A percentile compares a stretch with the other conserved stretches of the same genome.
Conservation (phyloP, 2,329 filamentous ascomycete genomes). For the Byssoonygena ceratinophila region DNA sequence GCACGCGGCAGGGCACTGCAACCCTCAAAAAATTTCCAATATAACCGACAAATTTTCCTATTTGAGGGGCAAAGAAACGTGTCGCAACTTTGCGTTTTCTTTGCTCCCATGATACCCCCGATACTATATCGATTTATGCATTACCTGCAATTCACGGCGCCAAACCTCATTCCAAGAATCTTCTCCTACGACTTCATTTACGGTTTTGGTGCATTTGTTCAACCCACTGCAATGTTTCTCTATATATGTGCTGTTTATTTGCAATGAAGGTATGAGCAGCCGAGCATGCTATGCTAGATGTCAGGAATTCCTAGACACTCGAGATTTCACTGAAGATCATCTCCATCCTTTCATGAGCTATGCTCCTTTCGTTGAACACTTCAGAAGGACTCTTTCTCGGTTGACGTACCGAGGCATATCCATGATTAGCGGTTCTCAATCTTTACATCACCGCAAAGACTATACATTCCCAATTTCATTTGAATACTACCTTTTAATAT, state of each 20-base stretch:
- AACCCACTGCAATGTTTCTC: conserved; percentile 3
- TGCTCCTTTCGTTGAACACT: not conserved
- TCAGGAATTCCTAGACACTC: not conserved
- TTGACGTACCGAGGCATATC: not conserved
- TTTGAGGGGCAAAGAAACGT: not conserved
- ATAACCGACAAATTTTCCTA: too few relatives aligned
- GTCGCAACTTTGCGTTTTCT: not conserved
- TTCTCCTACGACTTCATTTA: not conserved
- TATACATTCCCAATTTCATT: not conserved
- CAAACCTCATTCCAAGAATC: not conserved
- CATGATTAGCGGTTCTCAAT: conserved; percentile 2
- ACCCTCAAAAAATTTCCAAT: too few relatives aligned
- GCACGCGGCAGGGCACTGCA: not conserved
- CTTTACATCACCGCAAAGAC: not conserved
- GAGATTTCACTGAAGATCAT: not conserved
- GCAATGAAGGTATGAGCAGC: conserved; percentile 4
- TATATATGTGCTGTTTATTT: not conserved
- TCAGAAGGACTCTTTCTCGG: not conserved
- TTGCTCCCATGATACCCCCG: conserved; percentile 1
- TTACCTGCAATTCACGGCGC: conserved; percentile 8
- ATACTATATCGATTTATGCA: conserved; percentile 5
- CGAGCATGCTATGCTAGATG: not conserved
- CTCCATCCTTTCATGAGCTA: not conserved
- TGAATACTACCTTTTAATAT: conserved; percentile 7
- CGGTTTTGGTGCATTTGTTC: conserved; percentile 4